A percentile compares a stretch with the other conserved stretches of the same genome.
Conservation (phyloP, 495 filamentous ascomycete species). For the Podospora pseudopauciseta region DNA sequence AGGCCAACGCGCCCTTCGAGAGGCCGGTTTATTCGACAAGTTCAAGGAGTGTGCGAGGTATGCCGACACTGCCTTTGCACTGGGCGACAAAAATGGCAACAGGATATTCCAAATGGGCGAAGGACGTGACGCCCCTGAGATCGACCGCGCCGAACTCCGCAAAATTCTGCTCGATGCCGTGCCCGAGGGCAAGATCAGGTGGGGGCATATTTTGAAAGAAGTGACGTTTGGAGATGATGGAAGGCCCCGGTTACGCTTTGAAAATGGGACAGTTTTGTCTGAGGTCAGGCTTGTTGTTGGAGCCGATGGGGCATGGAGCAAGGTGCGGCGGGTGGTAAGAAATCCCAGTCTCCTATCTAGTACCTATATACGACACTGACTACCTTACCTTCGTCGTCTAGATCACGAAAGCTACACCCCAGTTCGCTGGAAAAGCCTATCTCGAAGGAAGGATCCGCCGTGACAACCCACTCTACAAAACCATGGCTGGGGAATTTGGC, state of each 20-base stretch:
- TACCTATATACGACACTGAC: background rate
- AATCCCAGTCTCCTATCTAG: background rate
- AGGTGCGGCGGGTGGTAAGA: constrained; percentile 31
- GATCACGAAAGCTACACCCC: background rate
- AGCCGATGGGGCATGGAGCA: constrained; percentile 37
- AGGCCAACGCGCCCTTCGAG: constrained; percentile 51
- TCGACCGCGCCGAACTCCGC: constrained; percentile 42
- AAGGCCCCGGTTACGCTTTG: constrained; percentile 10
- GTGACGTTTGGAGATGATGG: background rate
- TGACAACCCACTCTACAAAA: background rate
- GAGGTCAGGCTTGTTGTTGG: constrained; percentile 35
- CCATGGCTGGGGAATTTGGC: constrained; percentile 3
- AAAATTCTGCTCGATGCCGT: constrained; percentile 44
- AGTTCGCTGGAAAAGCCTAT: background rate
- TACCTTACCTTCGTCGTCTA: background rate
- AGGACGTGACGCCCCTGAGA: constrained; percentile 31
- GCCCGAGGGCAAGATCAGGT: constrained; percentile 25
- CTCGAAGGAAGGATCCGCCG: background rate
- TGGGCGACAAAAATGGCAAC: constrained; percentile 28
- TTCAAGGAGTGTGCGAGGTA: constrained; percentile 37
- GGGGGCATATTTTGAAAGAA: background rate
- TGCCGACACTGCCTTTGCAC: constrained; percentile 23
- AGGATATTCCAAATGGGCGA: constrained; percentile 17
- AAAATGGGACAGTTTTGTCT: constrained; percentile 22
- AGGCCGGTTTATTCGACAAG: constrained; percentile 48